Conservation (phyloP, 495 filamentous ascomycete genomes). For the Penicillium cosmopolitanum region DNA sequence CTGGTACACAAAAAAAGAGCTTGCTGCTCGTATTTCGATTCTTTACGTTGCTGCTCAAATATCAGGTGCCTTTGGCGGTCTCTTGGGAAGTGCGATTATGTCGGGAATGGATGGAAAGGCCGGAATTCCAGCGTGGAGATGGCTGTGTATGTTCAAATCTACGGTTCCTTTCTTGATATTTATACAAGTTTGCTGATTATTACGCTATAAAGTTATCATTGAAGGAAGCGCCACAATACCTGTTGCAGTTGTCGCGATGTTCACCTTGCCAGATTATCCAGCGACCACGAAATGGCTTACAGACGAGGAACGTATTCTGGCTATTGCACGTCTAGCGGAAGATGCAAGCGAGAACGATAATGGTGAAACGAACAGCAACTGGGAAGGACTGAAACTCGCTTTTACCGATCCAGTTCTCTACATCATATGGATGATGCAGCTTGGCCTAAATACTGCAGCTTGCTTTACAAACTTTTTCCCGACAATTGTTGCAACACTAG, state of each 20-base stretch:
- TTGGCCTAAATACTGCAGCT: slow-evolving; percentile 40
- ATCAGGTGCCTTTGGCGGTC: slow-evolving; percentile 57
- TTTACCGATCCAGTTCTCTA: slow-evolving; percentile 45
- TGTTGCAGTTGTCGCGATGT: slow-evolving; percentile 31
- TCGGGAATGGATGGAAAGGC: slow-evolving; percentile 32
- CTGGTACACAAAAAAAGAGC: slow-evolving; percentile 55
- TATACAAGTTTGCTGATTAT: background rate
- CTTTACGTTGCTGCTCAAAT: slow-evolving; percentile 61
- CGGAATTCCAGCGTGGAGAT: slow-evolving; percentile 43
- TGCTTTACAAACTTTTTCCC: slow-evolving; percentile 52
- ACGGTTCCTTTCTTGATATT: background rate
- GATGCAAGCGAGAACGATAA: slow-evolving; percentile 39
- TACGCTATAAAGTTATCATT: slow-evolving; percentile 25
- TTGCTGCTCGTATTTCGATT: slow-evolving; percentile 50
- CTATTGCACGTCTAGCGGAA: slow-evolving; percentile 41
- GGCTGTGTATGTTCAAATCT: slow-evolving; percentile 36
- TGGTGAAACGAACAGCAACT: slow-evolving; percentile 38
- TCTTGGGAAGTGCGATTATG: slow-evolving; percentile 52
- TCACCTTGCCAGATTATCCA: slow-evolving; percentile 43
- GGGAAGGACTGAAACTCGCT: slow-evolving; percentile 44
- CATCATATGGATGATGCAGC: slow-evolving; percentile 41
- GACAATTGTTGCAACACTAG: slow-evolving; percentile 43
- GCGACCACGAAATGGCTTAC: slow-evolving; percentile 41
- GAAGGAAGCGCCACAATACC: slow-evolving; percentile 35
- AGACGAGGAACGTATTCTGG: slow-evolving; percentile 41